Evolutionary conservation across 768 basidiomycete genomes (phyloP).

Genomic region (Macrocybe gigantea): DNA sequence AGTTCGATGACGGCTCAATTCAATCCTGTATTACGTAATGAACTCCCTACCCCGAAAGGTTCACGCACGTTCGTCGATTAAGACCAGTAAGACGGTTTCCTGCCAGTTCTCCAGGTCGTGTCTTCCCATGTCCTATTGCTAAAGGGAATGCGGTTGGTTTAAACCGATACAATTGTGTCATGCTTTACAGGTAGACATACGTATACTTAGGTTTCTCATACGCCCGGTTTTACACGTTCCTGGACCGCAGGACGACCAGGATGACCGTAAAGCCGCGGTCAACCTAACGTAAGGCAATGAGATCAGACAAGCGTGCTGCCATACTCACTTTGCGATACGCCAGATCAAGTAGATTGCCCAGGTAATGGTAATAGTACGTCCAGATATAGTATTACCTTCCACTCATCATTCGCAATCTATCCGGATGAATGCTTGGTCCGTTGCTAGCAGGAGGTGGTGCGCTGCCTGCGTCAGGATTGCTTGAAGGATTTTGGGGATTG

Average conservation of each 20-base stretch:
- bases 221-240: too few relatives aligned
- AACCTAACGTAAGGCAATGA: too few relatives aligned
- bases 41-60: slow-evolving; percentile 1
- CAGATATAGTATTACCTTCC: slow-evolving; percentile 14
- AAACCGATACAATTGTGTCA: too few relatives aligned
- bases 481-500: slow-evolving; percentile 28
- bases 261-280: too few relatives aligned
- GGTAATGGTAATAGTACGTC: neutral
- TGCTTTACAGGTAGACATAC: too few relatives aligned
- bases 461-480: slow-evolving; percentile 18
- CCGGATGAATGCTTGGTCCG: slow-evolving; percentile 76
- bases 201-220: too few relatives aligned
- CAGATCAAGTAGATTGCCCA: too few relatives aligned
- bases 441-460: slow-evolving; percentile 22
- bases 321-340: too few relatives aligned
- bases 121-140: too few relatives aligned
- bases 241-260: too few relatives aligned
- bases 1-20: neutral
- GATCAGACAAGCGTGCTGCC: too few relatives aligned
- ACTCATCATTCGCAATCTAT: slow-evolving; percentile 77
- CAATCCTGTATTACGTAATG: neutral
- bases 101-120: neutral
- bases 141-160: too few relatives aligned
- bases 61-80: slow-evolving; percentile 5
- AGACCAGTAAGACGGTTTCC: neutral